Base-by-base conservation (phyloP, 2,329 filamentous ascomycete species). In the Botrytis medusae region DNA sequence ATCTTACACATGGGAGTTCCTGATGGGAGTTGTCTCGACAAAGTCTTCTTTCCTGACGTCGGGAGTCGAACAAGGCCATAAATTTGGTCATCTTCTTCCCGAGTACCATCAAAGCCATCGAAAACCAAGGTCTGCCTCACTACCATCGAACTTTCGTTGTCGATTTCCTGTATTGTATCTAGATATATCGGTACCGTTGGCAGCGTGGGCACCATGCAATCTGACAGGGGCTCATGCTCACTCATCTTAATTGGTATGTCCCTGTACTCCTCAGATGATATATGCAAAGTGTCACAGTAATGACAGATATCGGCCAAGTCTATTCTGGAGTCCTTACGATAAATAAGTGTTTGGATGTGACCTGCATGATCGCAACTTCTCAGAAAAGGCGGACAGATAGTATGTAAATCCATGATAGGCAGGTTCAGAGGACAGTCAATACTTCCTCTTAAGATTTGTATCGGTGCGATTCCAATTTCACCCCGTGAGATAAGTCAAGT, bases 231-330 rank as follows among this genome's bases (percentile, higher is more conserved):
- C 57, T 69, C 65, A 44, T 18, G 16, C 57, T 69, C 65, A 44
- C 37, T 69, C 48, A 69, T 69, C 48, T 57, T 69, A 22, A 69
- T 42, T 18, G n/a, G n/a, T 10, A 57, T 59, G 1, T 68, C n/a
- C 32, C 65, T 48, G 18, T 18, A 59, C n/a, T 32, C 51, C 34
- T 69, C 18, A 10, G 34, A 32, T 16, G 48, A 42, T 37, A 57
- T 57, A 4, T 57, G 48, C 16, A 69, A 32, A 32, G 25, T 34
- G 40, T 57, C 42, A 57, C 65, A 42, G 34, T 25, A 34, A 8
- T 16, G 48, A 22, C 48, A 69, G 18, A 69, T 44, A 4, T 37
- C 18, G 37, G 18, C 32, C 37, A 37, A 69, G 4, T 68, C 22
- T 44, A 69, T 8, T 8, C n/a, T 16, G 34, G 48, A 44, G 25